Percentiles rank a stretch among this genome's conserved stretches.
These are phyloP conservation scores for Xylariaceae sp. DNA, from an alignment of 2,329 filamentous ascomycete genomes.

Conservation along the genomic window DNA sequence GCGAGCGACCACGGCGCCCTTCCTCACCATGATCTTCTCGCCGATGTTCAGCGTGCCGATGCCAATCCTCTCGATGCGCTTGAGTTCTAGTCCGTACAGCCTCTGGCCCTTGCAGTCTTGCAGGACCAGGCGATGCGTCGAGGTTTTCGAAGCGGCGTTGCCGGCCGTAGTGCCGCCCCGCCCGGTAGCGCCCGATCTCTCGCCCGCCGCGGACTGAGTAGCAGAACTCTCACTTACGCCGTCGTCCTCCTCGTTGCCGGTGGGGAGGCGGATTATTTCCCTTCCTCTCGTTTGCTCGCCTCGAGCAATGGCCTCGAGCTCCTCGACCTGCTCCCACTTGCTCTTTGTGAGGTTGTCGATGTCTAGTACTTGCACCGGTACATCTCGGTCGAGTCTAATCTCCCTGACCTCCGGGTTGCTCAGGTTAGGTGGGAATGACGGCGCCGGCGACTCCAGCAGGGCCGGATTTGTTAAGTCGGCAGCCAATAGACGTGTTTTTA, in stretches of 20 bases:
- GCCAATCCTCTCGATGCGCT: conserved; percentile 65
- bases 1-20: conserved; percentile 67
- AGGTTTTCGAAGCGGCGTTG: conserved; percentile 43
- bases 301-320: conserved; percentile 71
- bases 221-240: conserved; percentile 40
- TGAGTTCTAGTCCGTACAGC: conserved; percentile 73
- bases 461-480: conserved; percentile 71
- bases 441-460: conserved; percentile 48
- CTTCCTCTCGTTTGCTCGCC: conserved; percentile 76
- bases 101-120: conserved; percentile 76
- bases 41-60: conserved; percentile 72
- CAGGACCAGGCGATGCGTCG: conserved; percentile 78
- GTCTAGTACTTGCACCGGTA: conserved; percentile 82
- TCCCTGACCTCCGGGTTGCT: conserved; percentile 58
- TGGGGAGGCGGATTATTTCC: conserved; percentile 74
- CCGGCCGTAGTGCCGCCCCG: conserved; percentile 17
- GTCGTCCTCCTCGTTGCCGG: conserved; percentile 45
- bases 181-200: conserved; percentile 8
- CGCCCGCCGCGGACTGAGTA: conserved; percentile 18
- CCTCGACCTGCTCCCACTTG: conserved; percentile 86
- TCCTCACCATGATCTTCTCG: conserved; percentile 74
- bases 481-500: conserved; percentile 76
- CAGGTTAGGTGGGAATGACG: conserved; percentile 58
- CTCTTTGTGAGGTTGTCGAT: conserved; percentile 80
- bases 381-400: conserved; percentile 58